Percentiles rank a stretch among this genome's conserved stretches.
These are phyloP conservation scores for Eimeria falciformis DNA, from an alignment of 169 alveolate species.

Conservation along the genomic window DNA sequence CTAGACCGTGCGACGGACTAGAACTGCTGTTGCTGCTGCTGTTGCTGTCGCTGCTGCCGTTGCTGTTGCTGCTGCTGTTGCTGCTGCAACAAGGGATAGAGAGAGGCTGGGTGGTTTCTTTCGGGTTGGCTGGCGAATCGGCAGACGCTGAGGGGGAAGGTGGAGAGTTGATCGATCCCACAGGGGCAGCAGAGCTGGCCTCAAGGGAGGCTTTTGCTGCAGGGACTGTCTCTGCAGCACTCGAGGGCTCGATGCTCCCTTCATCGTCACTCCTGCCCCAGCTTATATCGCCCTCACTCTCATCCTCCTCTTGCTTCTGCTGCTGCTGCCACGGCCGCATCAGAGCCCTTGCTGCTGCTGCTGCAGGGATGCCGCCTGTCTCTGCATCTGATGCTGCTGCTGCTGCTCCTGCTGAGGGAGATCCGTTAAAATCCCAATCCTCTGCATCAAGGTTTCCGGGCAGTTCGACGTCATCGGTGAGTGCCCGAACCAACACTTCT, in stretches of 20 bases:
- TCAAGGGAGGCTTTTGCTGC: too few relatives aligned
- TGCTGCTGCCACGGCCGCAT: conserved; percentile 20
- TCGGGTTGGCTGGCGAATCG: too few relatives aligned
- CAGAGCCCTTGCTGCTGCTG: neutral
- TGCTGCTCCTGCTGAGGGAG: too few relatives aligned
- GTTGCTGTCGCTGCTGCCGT: conserved; percentile 8
- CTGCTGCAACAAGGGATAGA: neutral
- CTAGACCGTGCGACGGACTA: too few relatives aligned
- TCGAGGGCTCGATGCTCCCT: neutral
- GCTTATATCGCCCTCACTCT: conserved; percentile 72
- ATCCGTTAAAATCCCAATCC: conserved; percentile 43
- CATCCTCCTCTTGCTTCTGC: conserved; percentile 34
- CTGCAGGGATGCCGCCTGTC: neutral
- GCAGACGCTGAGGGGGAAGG: neutral
- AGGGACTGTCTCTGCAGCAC: neutral
- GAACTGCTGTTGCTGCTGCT: neutral
- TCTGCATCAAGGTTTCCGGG: neutral
- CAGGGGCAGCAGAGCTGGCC: neutral
- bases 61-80: conserved; percentile 19
- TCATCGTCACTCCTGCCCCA: conserved; percentile 69
- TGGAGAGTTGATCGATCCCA: neutral
- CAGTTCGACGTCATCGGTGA: neutral
- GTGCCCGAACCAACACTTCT: too few relatives aligned
- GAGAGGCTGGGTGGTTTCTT: neutral
- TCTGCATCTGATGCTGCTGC: too few relatives aligned